Evolutionary conservation across 441 rosid species (phyloP), one percentile per base, ranked within the genome.

Genomic region (Rhodomyrtus psidioides): DNA sequence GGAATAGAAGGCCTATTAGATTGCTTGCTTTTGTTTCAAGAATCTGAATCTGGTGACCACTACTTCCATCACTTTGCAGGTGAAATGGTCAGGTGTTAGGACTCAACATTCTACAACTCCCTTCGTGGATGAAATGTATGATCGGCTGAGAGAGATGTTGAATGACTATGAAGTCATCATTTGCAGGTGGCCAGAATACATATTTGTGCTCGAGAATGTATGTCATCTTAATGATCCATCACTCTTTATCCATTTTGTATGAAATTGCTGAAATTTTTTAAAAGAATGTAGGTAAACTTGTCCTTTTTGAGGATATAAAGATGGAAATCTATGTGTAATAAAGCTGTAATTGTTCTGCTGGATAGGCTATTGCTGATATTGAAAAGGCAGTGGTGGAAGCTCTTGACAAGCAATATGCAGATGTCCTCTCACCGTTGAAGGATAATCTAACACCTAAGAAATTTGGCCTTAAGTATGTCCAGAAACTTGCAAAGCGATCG

Each of bases 41-140:
- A 39, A 70, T 70, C n/a, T 26, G 28, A 59, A 57, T 65, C 53
- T 17, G 85, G 60, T n/a, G 1, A 49, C 34, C 85, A 82, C 54
- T 86, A 82, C 54, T 86, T 84, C 75, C 87, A 84, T 51, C 85
- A 39, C 85, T 55, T 89, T 91, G 90, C 96, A 97, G 99, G 95
- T 97, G 81, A 97, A 96, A 90, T 95, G 99, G 99, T 92, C 93
- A 42, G 99, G 99, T 65, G 98, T 97, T 87, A 92, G 93, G 91
- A 97, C 99, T 10, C 96, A 96, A 85, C 97, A 96, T 90, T 94
- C 96, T 83, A 97, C 99, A 51, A 97, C 99, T 84, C 99, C 99
- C 70, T 97, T 97, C 82, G 89, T 97, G 58, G 98, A 97, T 89
- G 99, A 96, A 65, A 95, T 97, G 96, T 97, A 97, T 87, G 98